Evolutionary conservation across 2,329 filamentous ascomycete genomes (phyloP).

Genomic region (Trichoderma cornu-damae): DNA sequence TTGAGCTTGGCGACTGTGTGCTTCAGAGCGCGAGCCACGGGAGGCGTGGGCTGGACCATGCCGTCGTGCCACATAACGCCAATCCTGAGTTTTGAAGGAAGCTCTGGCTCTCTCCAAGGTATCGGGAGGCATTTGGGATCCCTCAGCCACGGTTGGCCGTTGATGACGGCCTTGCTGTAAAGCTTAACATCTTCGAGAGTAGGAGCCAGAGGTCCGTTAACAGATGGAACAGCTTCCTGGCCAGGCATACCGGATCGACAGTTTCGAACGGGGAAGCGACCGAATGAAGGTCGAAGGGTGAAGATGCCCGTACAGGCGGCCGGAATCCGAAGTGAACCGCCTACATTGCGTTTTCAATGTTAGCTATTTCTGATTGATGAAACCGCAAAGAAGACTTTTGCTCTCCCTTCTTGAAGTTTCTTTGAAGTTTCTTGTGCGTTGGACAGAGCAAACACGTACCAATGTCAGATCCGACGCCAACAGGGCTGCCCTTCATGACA

Average conservation of each 20-base stretch:
- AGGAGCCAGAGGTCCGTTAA: slow-evolving; percentile 58
- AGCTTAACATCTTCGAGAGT: slow-evolving; percentile 51
- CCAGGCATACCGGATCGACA: slow-evolving; percentile 55
- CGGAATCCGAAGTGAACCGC: slow-evolving; percentile 49
- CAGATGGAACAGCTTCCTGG: slow-evolving; percentile 59
- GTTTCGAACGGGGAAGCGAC: slow-evolving; percentile 53
- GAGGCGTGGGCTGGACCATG: slow-evolving; percentile 60
- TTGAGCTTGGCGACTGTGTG: slow-evolving; percentile 41
- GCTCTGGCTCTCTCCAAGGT: slow-evolving; percentile 43
- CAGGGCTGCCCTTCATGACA: slow-evolving; percentile 49
- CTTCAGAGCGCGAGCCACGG: slow-evolving; percentile 52
- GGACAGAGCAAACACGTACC: too few relatives aligned
- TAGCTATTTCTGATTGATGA: not conserved
- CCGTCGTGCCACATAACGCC: slow-evolving; percentile 62
- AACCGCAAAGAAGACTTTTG: too few relatives aligned
- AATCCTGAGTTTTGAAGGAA: slow-evolving; percentile 45
- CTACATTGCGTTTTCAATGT: slow-evolving; percentile 23
- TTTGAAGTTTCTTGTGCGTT: too few relatives aligned
- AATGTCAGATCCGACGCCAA: slow-evolving; percentile 63
- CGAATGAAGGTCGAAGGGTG: slow-evolving; percentile 51
- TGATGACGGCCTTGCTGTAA: slow-evolving; percentile 50
- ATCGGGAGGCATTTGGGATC: slow-evolving; percentile 56
- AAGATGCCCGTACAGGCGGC: slow-evolving; percentile 56
- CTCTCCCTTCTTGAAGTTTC: too few relatives aligned
- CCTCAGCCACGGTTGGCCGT: slow-evolving; percentile 48